A percentile compares a stretch with the other conserved stretches of the same genome.
These are phyloP conservation scores for Fraxinus pennsylvanica DNA, from an alignment of 257 asterid genomes.

Conservation along the genomic window DNA sequence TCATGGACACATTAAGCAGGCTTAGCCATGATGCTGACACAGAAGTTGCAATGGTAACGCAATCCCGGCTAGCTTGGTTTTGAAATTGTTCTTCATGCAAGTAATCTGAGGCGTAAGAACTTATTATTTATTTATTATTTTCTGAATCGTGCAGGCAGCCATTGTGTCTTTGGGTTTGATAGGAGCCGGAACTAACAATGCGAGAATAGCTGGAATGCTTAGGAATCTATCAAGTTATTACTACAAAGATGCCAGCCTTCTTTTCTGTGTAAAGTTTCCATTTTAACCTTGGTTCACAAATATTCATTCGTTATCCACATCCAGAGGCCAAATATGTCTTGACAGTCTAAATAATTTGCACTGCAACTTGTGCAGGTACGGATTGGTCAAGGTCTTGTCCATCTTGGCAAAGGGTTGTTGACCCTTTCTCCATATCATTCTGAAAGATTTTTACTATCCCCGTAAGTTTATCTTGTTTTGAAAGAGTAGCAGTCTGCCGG, in stretches of 20 bases:
- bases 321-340: conserved; percentile 24
- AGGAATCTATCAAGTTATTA: conserved; percentile 95
- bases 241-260: conserved; percentile 92
- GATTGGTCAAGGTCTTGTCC: conserved; percentile 94
- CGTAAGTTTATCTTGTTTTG: conserved; percentile 49
- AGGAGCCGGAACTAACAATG: conserved; percentile 98
- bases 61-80: not conserved
- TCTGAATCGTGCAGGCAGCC: conserved; percentile 63
- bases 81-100: not conserved
- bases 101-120: not conserved
- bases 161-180: conserved; percentile 86
- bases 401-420: conserved; percentile 85
- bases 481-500: not conserved
- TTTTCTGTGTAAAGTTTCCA: conserved; percentile 71
- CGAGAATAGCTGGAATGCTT: conserved; percentile 98
- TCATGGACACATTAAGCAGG: conserved; percentile 98
- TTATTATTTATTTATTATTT: conserved; percentile 2
- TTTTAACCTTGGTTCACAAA: not conserved
- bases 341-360: not conserved
- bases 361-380: conserved; percentile 67
- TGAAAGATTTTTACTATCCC: conserved; percentile 74
- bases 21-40: conserved; percentile 96
- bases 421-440: conserved; percentile 91
- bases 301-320: not conserved
- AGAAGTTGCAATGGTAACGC: conserved; percentile 90